Evolutionary conservation across 2,329 filamentous ascomycete genomes (phyloP), one percentile per base, ranked within the genome.

Genomic region (Daldinia sp.): DNA sequence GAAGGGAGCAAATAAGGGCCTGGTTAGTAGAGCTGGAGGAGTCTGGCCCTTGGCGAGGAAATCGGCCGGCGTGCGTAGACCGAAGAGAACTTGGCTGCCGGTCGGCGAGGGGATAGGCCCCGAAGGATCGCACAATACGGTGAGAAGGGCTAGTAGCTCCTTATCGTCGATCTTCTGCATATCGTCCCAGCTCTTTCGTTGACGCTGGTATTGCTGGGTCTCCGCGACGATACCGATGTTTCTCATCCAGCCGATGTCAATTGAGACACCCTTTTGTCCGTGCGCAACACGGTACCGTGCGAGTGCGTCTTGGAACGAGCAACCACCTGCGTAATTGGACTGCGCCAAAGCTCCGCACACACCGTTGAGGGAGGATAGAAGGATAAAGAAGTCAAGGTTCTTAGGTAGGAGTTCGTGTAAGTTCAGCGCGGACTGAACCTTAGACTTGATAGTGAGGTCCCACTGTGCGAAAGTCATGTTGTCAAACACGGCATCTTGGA

Each of bases 401-500:
- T 49, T 27, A 3, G 71, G 68, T 2, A 74, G 59, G 3, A 69
- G 50, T 4, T 50, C 39, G 32, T 73, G 70, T 17, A 74, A 41
- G 49, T 69, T 70, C 52, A 66, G 62, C 3, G 68, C 62, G 1
- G 70, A 65, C 3, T 66, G 55, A 0, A 68, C 63, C 56, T 72
- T 73, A 0, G 72, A 74, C 19, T 64, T 56, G 7, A 72, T 66
- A 0, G 70, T 71, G 2, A 67, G 58, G 11, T 68, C 53, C 70
- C 70, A 74, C 37, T 73, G 70, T 3, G 61, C 61, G 15, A 67
- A 58, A 1, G 60, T 72, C 71, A 73, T 74, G 54, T 71, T 72
- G 35, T 71, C 61, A 27, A 73, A 72, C n/a, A 66, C 58, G 25
- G 71, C 67, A 30, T 74, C 72, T 61, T 73, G 63, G 2, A 78